Evolutionary conservation across 208 protist genomes (phyloP).

Genomic region (Acanthamoeba lenticulata): DNA sequence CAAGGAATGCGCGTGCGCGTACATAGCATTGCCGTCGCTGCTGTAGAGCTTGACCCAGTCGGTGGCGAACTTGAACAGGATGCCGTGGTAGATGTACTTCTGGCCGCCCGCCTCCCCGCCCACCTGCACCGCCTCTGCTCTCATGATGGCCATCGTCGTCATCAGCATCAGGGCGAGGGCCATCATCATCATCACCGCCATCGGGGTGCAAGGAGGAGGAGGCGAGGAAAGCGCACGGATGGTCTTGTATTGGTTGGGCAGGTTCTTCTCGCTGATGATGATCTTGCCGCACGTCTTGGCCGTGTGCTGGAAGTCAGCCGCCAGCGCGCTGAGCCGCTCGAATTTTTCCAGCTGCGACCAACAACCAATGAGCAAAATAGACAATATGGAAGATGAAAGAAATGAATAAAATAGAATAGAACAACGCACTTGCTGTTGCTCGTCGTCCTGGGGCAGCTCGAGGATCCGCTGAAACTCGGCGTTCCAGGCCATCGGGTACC

Average conservation of each 20-base stretch:
- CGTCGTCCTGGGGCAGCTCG: slow-evolving; percentile 6
- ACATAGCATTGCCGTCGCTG: slow-evolving; percentile 42
- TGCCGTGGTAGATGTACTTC: slow-evolving; percentile 67
- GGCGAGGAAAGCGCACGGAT: background rate
- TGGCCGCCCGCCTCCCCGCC: slow-evolving; percentile 58
- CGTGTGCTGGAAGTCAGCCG: slow-evolving; percentile 23
- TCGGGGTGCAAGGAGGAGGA: background rate
- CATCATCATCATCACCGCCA: too few species aligned
- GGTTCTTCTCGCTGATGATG: slow-evolving; percentile 67
- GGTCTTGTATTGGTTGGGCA: slow-evolving; percentile 48
- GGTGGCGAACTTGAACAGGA: slow-evolving; percentile 66
- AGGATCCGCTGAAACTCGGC: slow-evolving; percentile 4
- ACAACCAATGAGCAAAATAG: background rate
- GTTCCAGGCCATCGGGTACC: background rate
- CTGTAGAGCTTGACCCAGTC: slow-evolving; percentile 11
- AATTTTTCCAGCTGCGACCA: background rate
- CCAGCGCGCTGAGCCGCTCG: background rate
- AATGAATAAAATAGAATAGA: background rate
- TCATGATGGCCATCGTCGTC: too few species aligned
- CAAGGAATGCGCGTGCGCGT: too few species aligned
- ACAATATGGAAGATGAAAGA: background rate
- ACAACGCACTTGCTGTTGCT: background rate
- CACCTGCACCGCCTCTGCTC: background rate
- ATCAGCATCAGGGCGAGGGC: background rate
- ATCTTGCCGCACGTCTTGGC: slow-evolving; percentile 27